Evolutionary conservation across 306 rosid genomes (phyloP).

Genomic region (Malus domestica): DNA sequence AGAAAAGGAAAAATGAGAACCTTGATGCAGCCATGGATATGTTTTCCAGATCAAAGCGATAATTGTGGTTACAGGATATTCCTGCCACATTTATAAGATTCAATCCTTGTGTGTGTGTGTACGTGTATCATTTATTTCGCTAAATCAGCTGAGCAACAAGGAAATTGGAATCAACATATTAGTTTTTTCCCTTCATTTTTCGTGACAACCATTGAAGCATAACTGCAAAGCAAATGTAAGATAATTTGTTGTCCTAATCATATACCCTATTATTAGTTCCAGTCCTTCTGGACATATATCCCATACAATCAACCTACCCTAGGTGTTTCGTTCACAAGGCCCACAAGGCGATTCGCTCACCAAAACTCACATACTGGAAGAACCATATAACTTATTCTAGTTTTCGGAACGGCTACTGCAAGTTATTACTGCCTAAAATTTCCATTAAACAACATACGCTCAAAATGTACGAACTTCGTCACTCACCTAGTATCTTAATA

Average conservation of each 20-base stretch:
- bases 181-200: not conserved
- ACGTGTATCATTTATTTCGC: not conserved
- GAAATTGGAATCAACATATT: not conserved
- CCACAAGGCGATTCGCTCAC: not conserved
- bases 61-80: not conserved
- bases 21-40: not conserved
- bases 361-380: not conserved
- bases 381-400: not conserved
- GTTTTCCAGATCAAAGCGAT: not conserved
- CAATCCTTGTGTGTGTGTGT: not conserved
- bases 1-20: conserved; percentile 5
- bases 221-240: not conserved
- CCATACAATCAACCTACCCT: not conserved
- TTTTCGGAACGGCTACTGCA: not conserved
- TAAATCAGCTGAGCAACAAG: not conserved
- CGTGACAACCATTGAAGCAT: not conserved
- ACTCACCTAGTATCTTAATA: not conserved
- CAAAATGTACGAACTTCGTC: not conserved
- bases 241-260: not conserved
- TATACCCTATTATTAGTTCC: not conserved
- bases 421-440: not conserved
- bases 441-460: not conserved
- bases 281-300: not conserved
- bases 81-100: not conserved
- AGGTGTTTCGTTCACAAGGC: not conserved